These are phyloP conservation scores for Penicillium psychrofluorescens DNA, from an alignment of 495 filamentous ascomycete species.

Conservation along the genomic window DNA sequence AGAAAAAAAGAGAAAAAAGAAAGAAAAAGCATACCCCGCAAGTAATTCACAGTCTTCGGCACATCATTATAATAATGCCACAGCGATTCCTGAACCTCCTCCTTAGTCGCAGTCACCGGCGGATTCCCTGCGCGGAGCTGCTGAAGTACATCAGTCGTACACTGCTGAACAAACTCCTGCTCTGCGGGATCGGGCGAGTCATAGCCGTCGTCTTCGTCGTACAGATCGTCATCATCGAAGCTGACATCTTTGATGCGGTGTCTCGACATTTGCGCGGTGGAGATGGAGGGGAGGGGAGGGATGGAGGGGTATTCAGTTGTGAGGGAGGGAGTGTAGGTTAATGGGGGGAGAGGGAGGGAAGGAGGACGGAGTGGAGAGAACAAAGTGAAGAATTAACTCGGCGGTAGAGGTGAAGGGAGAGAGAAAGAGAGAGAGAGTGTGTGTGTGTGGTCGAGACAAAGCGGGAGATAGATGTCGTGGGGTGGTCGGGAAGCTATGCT, in stretches of 20 bases:
- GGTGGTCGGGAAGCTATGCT: background rate
- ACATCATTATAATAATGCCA: constrained; percentile 97
- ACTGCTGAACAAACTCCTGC: constrained; percentile 32
- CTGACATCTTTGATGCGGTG: constrained; percentile 40
- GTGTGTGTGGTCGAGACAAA: constrained; percentile 1
- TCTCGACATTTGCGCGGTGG: constrained; percentile 30
- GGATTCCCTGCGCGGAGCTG: constrained; percentile 33
- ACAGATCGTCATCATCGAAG: constrained; percentile 37
- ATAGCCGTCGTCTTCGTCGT: constrained; percentile 34
- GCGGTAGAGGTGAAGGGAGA: background rate
- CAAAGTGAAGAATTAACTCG: background rate
- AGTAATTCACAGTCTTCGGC: constrained; percentile 70
- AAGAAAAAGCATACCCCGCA: constrained; percentile 52
- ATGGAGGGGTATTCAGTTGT: background rate
- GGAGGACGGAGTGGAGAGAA: background rate
- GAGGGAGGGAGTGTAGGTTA: background rate
- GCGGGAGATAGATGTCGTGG: background rate
- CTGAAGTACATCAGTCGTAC: constrained; percentile 28
- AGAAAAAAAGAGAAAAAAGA: background rate
- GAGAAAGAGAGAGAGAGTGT: background rate
- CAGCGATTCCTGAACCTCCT: constrained; percentile 78
- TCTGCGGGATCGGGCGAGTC: constrained; percentile 39
- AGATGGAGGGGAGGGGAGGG: constrained; percentile 2
- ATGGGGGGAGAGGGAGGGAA: background rate
- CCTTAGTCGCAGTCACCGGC: constrained; percentile 31